Conservation (phyloP, 441 rosid species). For the Croton setiger region DNA sequence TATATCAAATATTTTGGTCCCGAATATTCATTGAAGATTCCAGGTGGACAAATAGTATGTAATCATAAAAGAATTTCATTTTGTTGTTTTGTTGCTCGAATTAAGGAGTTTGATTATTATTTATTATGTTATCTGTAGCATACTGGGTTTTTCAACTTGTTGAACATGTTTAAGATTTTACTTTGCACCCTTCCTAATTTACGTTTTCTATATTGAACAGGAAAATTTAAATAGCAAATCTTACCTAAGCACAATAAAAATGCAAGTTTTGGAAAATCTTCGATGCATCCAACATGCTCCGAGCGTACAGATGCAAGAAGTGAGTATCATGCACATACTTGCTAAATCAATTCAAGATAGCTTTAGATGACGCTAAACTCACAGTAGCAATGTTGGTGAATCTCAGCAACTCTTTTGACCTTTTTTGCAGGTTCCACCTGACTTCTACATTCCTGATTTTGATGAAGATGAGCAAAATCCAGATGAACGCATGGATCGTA, state of each 20-base stretch:
- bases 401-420: background rate
- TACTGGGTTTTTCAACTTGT: background rate
- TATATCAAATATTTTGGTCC: slow-evolving; percentile 89
- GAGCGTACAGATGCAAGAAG: slow-evolving; percentile 97
- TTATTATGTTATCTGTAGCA: slow-evolving; percentile 1
- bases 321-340: slow-evolving; percentile 26
- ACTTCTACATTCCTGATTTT: slow-evolving; percentile 87
- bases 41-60: slow-evolving; percentile 78
- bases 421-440: slow-evolving; percentile 81
- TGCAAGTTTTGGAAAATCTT: slow-evolving; percentile 88
- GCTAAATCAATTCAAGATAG: background rate
- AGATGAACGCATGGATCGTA: slow-evolving; percentile 82
- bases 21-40: slow-evolving; percentile 78
- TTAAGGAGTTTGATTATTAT: background rate
- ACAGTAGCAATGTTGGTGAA: too few relatives aligned
- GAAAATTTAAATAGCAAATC: slow-evolving; percentile 90
- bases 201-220: slow-evolving; percentile 39
- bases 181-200: slow-evolving; percentile 12
- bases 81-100: background rate
- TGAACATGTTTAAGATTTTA: background rate
- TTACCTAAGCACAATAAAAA: slow-evolving; percentile 76
- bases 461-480: slow-evolving; percentile 92
- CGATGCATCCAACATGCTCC: slow-evolving; percentile 96
- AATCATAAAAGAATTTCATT: slow-evolving; percentile 1
- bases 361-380: too few relatives aligned